Conservation (phyloP, 257 asterid species). For the Vinca minor region DNA sequence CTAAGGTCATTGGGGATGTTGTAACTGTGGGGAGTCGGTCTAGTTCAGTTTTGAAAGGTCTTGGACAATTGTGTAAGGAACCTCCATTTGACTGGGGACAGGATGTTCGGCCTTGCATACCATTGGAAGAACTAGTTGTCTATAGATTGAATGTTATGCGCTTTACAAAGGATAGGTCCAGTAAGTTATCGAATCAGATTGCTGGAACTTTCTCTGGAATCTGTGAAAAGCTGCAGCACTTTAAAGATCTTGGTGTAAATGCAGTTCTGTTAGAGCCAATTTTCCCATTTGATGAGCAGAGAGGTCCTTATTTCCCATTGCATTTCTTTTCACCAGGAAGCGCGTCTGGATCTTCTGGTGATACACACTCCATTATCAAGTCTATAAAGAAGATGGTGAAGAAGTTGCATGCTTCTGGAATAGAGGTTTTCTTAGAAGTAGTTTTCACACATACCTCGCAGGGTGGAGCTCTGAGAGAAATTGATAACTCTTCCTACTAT, state of each 20-base stretch:
- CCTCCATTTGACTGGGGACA: slow-evolving; percentile 72
- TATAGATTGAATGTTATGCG: slow-evolving; percentile 56
- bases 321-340: slow-evolving; percentile 70
- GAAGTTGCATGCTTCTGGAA: slow-evolving; percentile 55
- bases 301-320: slow-evolving; percentile 69
- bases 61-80: slow-evolving; percentile 47
- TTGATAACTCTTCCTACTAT: slow-evolving; percentile 48
- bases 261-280: slow-evolving; percentile 78
- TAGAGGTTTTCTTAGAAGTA: slow-evolving; percentile 84
- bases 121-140: slow-evolving; percentile 58
- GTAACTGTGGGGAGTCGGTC: slow-evolving; percentile 19
- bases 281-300: slow-evolving; percentile 57
- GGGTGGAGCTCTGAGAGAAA: slow-evolving; percentile 35
- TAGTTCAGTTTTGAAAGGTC: slow-evolving; percentile 29
- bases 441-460: slow-evolving; percentile 70
- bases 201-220: slow-evolving; percentile 65
- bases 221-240: slow-evolving; percentile 57
- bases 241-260: slow-evolving; percentile 78
- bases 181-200: slow-evolving; percentile 46
- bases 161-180: slow-evolving; percentile 62
- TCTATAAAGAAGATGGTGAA: slow-evolving; percentile 89
- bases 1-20: slow-evolving; percentile 46
- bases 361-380: slow-evolving; percentile 28
- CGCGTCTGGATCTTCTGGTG: slow-evolving; percentile 34
- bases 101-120: slow-evolving; percentile 50